Base-by-base conservation (phyloP, 2,329 filamentous ascomycete species). In the Aotearoamyces nothofagi region DNA sequence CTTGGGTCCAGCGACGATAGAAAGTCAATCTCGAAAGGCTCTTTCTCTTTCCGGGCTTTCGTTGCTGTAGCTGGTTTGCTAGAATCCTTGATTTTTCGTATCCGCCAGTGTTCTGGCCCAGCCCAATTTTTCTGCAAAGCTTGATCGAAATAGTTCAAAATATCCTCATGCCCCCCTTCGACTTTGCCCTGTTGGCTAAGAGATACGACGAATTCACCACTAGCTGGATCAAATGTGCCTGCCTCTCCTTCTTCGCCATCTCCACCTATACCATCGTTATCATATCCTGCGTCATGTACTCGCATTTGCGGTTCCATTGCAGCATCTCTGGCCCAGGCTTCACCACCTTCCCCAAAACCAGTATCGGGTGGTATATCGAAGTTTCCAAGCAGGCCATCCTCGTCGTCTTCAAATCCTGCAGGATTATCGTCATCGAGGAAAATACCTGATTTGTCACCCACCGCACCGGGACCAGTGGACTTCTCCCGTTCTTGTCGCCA, bases 31-130 rank as follows among this genome's bases (percentile, higher is more conserved):
- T 90, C 79, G 47, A 98, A 98, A 0, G 81, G 78, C 48, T 94
- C 87, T 54, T 94, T 98, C 52, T 96, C 90, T 53, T 94, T 96
- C 38, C 84, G 71, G 43, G 75, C 71, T 38, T 68, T 75, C 46
- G 52, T 67, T 43, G 44, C 58, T 9, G 68, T 61, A 6, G 66
- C 59, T 5, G 71, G 63, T 52, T 86, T 84, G 44, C 62, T 66
- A 45, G 64, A 57, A 39, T 77, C 72, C 46, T 96, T 96, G 53
- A 98, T 90, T 47, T 84, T 83, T 37, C 81, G 70, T 48, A 98
- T 96, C 41, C 87, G 78, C 90, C 90, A 98, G 54, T 98, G 90
- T 51, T 96, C 90, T n/a, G 90, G 87, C 27, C 84, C 92, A 5
- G 79, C 78, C 87, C 90, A 98, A 46, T 94, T 94, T 65, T 93